Evolutionary conservation across 78 protist genomes (phyloP), one percentile per base, ranked within the genome.

Genomic region (Chrysochromulina parva): DNA sequence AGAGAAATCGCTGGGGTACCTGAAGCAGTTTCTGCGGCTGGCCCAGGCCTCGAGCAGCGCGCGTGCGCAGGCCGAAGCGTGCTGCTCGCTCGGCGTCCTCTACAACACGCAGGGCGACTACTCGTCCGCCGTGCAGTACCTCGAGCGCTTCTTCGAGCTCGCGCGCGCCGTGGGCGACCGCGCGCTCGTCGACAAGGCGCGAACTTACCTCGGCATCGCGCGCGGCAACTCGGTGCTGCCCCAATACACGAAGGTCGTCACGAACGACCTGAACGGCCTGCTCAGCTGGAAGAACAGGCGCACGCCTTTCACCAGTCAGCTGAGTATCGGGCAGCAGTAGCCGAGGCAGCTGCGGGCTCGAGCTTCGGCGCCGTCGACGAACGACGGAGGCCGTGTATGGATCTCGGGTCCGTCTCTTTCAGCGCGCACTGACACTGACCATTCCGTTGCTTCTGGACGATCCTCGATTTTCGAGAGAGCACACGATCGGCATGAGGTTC

Each of bases 1-100:
- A 38, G 19, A 7, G 11, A 5, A 6, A 1, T 16, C 87, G 16
- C 7, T n/a, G 50, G 13, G 1, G 74, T 38, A 85, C 74, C 76
- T 85, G 58, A 24, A 85, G 89, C 24, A 3, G 47, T 62, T 62
- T 38, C 53, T 38, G 10, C 48, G 62, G 28, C 55, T 62, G 10
- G 89, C 80, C 58, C 54, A 57, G 74, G 58, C 57, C 20, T 20
- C 89, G 38, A 58, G 74, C 26, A 13, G 47, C 38, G 47, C 7
- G 0, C 17, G 17, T n/a, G 13, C 38, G 62, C 89, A 85, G 89
- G 89, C 89, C 13, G 76, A 85, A 11, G 89, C 89, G 89, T 85
- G 89, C 74, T 10, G 73, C 53, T 1, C 57, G 28, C 74, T 85
- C 17, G 89, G 89, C 2, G 57, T 85, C 47, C 50, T 85, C 62